Evolutionary conservation across 2,329 filamentous ascomycete species (phyloP), one percentile per base, ranked within the genome.

Genomic region (Graphilbum fragrans): DNA sequence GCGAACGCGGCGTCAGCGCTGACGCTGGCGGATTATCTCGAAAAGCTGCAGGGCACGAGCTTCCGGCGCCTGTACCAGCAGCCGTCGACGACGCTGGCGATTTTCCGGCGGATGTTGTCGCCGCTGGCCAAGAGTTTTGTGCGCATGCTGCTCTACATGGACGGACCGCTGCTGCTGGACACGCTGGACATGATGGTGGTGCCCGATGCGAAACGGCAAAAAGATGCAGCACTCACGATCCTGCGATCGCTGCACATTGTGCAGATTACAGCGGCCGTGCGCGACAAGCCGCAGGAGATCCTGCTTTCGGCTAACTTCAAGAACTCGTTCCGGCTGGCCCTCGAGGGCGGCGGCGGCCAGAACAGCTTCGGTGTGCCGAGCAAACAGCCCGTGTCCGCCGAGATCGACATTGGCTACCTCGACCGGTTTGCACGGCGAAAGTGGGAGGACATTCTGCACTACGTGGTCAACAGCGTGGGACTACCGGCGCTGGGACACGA

Each of bases 391-490:
- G 67, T 77, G 27, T 72, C 77, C 33, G 65, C 70, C 42, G 72
- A 76, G 38, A 74, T 92, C 38, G 77, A 82, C 45, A 61, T 87
- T 11, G 55, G 72, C 2, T 86, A 83, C 50, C 72, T 98, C 43
- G 92, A 98, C 55, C 72, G 78, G 22, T 93, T 90, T 61, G 87
- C 92, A 5, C 77, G 85, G 41, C 76, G 74, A 52, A 88, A 94
- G 56, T 98, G 92, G 88, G 93, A 98, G 60, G 83, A 86, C 21
- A 94, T 98, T 22, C 62, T 98, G 37, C 92, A 95, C 59, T 98
- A 87, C 55, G 88, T 98, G 58, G 92, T 98, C 18, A 84, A 82
- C 44, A 82, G 77, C 46, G 80, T 83, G 9, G 78, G 74, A 59
- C 58, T 50, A 63, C 64, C 35, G 59, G 68, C 38, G 62, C 19